Conservation (phyloP, 495 filamentous ascomycete species). For the Rhypophila decipiens region DNA sequence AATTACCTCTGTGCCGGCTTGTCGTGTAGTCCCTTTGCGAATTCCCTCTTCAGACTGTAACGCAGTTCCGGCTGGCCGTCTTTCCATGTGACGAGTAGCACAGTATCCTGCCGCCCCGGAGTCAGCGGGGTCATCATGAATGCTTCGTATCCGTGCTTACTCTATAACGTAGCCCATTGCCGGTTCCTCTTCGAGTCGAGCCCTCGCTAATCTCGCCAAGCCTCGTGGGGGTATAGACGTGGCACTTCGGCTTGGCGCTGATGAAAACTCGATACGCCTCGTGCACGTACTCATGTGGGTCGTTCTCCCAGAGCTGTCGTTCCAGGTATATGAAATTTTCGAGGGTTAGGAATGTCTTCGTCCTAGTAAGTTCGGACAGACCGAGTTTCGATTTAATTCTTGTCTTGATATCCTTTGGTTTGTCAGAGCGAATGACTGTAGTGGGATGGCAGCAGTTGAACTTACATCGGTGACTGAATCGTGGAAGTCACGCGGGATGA, state of each 20-base stretch:
- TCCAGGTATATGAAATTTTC: constrained; percentile 4
- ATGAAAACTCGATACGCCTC: constrained; percentile 6
- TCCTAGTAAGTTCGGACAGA: not conserved
- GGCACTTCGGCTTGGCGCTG: constrained; percentile 2
- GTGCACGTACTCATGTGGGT: constrained; percentile 6
- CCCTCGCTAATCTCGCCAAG: constrained; percentile 5
- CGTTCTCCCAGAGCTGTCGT: constrained; percentile 1
- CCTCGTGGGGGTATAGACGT: not conserved
- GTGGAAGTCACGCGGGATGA: no score
- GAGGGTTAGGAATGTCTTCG: constrained; percentile 1
- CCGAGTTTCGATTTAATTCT: not conserved
- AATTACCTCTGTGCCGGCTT: not conserved
- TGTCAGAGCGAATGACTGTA: no score
- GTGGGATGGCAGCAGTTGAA: no score
- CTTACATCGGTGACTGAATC: no score
- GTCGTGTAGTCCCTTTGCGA: not conserved
- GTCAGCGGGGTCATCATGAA: not conserved
- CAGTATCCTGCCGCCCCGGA: constrained; percentile 5
- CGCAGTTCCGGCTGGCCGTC: constrained; percentile 1
- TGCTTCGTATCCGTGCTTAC: not conserved
- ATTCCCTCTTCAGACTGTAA: not conserved
- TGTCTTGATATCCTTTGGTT: constrained; percentile 4
- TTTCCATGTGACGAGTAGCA: constrained; percentile 6
- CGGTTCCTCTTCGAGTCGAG: constrained; percentile 5
- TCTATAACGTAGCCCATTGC: constrained; percentile 9